Percentiles rank a stretch among this genome's conserved stretches.
These are phyloP conservation scores for Nannochloris sp. DNA, from an alignment of 139 green algal genomes.

Conservation along the genomic window DNA sequence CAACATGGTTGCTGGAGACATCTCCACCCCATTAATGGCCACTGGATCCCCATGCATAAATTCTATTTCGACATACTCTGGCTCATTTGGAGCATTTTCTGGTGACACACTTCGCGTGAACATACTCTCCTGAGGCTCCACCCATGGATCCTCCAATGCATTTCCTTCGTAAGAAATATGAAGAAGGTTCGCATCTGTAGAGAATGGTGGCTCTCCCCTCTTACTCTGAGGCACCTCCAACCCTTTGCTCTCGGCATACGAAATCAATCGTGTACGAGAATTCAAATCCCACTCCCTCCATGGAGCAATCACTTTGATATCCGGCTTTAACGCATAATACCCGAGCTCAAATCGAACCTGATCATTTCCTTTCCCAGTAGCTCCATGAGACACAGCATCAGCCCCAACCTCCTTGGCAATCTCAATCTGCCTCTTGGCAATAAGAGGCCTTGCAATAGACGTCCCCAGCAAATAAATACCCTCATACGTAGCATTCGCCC, in stretches of 20 bases:
- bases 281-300: constrained; percentile 98
- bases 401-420: constrained; percentile 86
- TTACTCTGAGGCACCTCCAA: constrained; percentile 71
- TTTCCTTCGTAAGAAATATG: constrained; percentile 91
- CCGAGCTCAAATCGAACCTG: constrained; percentile 85
- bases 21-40: constrained; percentile 74
- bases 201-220: constrained; percentile 85
- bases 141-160: constrained; percentile 91
- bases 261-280: constrained; percentile 77
- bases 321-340: constrained; percentile 96
- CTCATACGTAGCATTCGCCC: constrained; percentile 95
- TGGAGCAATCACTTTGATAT: constrained; percentile 98
- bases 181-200: constrained; percentile 94
- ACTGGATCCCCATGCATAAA: constrained; percentile 96
- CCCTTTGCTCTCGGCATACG: constrained; percentile 68
- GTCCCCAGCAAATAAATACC: constrained; percentile 97
- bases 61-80: constrained; percentile 89
- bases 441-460: constrained; percentile 95
- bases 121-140: constrained; percentile 71
- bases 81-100: constrained; percentile 78
- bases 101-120: constrained; percentile 86
- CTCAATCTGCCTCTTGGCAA: constrained; percentile 98
- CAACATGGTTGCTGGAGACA: constrained; percentile 85
- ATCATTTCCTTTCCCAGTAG: constrained; percentile 99
- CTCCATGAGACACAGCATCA: constrained; percentile 95